Evolutionary conservation across 805 yeast species (phyloP).

Genomic region (Ogataea saltuana): DNA sequence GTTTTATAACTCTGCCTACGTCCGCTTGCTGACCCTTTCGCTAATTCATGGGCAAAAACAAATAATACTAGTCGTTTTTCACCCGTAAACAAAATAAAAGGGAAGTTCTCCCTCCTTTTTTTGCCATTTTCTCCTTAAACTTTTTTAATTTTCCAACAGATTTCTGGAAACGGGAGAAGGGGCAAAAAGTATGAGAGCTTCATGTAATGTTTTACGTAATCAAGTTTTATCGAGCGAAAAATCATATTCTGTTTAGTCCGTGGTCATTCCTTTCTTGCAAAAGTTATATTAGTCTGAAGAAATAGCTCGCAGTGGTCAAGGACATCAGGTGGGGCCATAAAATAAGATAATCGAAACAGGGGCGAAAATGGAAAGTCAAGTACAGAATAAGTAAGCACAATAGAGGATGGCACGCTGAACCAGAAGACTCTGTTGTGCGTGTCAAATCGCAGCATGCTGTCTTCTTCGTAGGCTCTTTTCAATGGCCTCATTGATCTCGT

Average conservation of each 20-base stretch:
- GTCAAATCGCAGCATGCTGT: not conserved
- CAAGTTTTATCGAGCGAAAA: not conserved
- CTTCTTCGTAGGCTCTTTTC: conserved; percentile 9
- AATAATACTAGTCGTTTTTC: no score
- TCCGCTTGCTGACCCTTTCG: not conserved
- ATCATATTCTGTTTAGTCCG: no score
- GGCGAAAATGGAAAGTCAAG: conserved; percentile 1
- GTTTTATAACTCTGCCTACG: not conserved
- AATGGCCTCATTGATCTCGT: conserved; percentile 25
- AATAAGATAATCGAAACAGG: no score
- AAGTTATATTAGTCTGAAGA: no score
- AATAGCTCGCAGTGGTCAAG: no score
- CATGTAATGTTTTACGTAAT: not conserved
- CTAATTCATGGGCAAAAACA: conserved; percentile 3
- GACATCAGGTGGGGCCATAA: no score
- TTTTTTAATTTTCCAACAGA: conserved; percentile 8
- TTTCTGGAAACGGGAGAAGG: not conserved
- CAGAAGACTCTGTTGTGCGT: not conserved
- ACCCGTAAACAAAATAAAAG: not conserved
- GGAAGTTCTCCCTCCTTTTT: conserved; percentile 13
- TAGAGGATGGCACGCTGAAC: not conserved
- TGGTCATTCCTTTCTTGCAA: no score
- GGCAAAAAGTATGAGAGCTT: not conserved
- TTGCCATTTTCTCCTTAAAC: conserved; percentile 13
- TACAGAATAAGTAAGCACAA: not conserved